Base-by-base conservation (phyloP, 2,329 filamentous ascomycete species). In the Rosellinia necatrix region DNA sequence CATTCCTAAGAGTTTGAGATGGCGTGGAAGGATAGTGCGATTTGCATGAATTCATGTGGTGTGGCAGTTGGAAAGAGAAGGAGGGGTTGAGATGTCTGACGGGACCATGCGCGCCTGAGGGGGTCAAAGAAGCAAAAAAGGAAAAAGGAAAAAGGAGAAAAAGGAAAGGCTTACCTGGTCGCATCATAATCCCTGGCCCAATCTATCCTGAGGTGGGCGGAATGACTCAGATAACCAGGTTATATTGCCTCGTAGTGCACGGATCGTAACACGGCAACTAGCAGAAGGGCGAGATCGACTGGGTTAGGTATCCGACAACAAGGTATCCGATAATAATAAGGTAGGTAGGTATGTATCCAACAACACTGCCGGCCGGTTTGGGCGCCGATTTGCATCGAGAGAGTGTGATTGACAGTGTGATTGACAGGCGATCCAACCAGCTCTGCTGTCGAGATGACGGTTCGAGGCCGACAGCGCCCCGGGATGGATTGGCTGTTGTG, bases 1-100 rank as follows among this genome's bases (percentile, higher is more conserved):
- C 62, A 68, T 64, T 68, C 63, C 63, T 52, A n/a, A 32, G 47
- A 38, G 25, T 21, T 35, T 41, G 30, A 15, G 49, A 30, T 35
- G 43, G 32, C 32, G 29, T 35, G 29, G 30, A 43, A 48, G 46
- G 55, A 27, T 12, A 43, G 48, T n/a, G n/a, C n/a, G 50, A 59
- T 62, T 64, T 48, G 56, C 56, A 63, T 22, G 50, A 51, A 40
- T 25, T 25, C 24, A 22, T 27, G 38, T 35, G 43, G 27, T 17
- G 9, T 27, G 40, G 38, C 38, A 21, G 7, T 3, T 8, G 27
- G 41, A 30, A 49, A 57, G 34, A 43, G 35, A 53, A 30, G 34
- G 42, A 34, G 12, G 13, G 43, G 34, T 13, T 40, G 15, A 24
- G 19, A 38, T 42, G 37, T 21, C 19, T 19, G 19, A 10, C 37